Evolutionary conservation across 345 rosid species (phyloP).

Genomic region (Clausena lansium): DNA sequence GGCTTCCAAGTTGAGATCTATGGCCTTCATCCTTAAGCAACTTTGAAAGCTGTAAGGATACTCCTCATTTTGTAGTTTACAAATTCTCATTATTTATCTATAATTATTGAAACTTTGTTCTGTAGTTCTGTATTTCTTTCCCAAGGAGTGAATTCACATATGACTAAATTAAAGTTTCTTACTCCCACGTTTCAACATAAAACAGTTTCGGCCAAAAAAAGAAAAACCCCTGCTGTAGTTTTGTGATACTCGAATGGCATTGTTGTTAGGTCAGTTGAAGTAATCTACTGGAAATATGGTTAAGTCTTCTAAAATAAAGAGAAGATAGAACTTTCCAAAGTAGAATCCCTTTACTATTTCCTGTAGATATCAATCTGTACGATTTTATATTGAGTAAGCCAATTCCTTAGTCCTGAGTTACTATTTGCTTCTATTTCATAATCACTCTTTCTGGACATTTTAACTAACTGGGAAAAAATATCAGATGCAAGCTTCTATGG

Average conservation of each 20-base stretch:
- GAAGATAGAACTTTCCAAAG: neutral
- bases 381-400: neutral
- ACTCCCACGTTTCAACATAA: neutral
- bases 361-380: neutral
- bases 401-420: neutral
- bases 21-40: constrained; percentile 55
- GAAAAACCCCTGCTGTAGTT: too few relatives aligned
- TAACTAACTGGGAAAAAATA: neutral
- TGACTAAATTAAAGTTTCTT: too few relatives aligned
- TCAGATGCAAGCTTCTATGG: neutral
- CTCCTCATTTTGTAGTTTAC: neutral
- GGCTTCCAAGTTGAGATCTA: constrained; percentile 62
- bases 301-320: neutral
- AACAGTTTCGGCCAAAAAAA: neutral
- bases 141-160: too few relatives aligned
- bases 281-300: too few relatives aligned
- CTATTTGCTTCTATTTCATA: neutral
- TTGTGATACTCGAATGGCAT: neutral
- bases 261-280: neutral
- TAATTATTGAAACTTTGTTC: too few relatives aligned
- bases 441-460: neutral
- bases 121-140: too few relatives aligned
- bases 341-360: neutral
- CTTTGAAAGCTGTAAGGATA: constrained; percentile 42
- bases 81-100: neutral